These are phyloP conservation scores for Marchantia paleacea DNA, from an alignment of 225 moss, liverwort and hornwort genomes.

Conservation along the genomic window DNA sequence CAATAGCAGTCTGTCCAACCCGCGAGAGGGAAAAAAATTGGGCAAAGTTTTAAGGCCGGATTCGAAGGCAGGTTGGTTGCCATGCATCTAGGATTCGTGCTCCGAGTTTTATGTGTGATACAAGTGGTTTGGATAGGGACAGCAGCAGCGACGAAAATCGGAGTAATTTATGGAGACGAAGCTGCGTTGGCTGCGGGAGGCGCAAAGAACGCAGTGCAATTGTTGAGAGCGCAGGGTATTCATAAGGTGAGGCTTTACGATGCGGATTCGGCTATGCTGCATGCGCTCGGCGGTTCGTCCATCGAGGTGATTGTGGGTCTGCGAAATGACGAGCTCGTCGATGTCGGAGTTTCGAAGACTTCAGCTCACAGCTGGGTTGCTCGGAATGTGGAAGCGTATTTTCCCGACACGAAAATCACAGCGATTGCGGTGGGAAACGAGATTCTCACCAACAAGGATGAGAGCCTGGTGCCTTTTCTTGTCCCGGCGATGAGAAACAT, in stretches of 20 bases:
- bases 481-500: slow-evolving; percentile 73
- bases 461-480: slow-evolving; percentile 41
- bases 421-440: slow-evolving; percentile 72
- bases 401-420: slow-evolving; percentile 59
- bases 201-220: slow-evolving; percentile 20
- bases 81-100: slow-evolving; percentile 31
- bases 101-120: slow-evolving; percentile 16
- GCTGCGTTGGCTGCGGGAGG: slow-evolving; percentile 14
- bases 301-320: slow-evolving; percentile 70
- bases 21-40: neutral
- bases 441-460: slow-evolving; percentile 49
- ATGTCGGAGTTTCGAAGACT: slow-evolving; percentile 52
- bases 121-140: slow-evolving; percentile 20
- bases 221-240: slow-evolving; percentile 31
- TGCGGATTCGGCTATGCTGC: slow-evolving; percentile 39
- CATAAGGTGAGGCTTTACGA: slow-evolving; percentile 35
- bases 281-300: slow-evolving; percentile 23
- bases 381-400: slow-evolving; percentile 52
- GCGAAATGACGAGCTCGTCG: slow-evolving; percentile 60
- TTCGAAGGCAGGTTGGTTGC: slow-evolving; percentile 17
- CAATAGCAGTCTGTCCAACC: too few species aligned
- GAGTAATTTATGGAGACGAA: slow-evolving; percentile 17
- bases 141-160: slow-evolving; percentile 23
- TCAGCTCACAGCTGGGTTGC: slow-evolving; percentile 75
- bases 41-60: neutral